These are phyloP conservation scores for Suillus americanus DNA, from an alignment of 768 basidiomycete genomes.

Conservation along the genomic window DNA sequence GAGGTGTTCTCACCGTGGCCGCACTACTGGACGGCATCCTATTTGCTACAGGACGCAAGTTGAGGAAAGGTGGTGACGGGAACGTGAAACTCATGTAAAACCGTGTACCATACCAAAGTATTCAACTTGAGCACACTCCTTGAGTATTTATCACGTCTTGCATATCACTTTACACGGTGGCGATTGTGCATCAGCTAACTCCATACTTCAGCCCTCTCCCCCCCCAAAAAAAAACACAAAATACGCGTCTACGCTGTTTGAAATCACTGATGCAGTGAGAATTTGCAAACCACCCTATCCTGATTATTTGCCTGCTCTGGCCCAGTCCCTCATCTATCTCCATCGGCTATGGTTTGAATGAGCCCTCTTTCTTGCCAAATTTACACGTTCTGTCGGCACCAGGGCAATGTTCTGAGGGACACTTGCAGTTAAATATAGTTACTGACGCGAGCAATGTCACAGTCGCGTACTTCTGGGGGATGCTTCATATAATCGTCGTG, in stretches of 20 bases:
- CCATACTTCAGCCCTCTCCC: not conserved
- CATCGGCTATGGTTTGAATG: slow-evolving; percentile 10
- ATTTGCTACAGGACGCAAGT: slow-evolving; percentile 73
- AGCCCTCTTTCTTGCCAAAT: slow-evolving; percentile 24
- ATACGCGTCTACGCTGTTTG: not conserved
- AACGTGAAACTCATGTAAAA: slow-evolving; percentile 32
- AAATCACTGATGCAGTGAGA: slow-evolving; percentile 20
- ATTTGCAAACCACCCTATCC: slow-evolving; percentile 18
- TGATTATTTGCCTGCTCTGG: slow-evolving; percentile 18
- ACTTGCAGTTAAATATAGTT: not conserved
- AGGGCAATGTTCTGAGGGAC: slow-evolving; percentile 17
- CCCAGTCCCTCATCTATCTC: slow-evolving; percentile 16
- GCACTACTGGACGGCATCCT: slow-evolving; percentile 84
- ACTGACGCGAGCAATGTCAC: not conserved
- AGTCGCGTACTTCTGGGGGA: slow-evolving; percentile 28
- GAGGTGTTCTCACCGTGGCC: slow-evolving; percentile 94
- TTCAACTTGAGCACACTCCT: slow-evolving; percentile 11
- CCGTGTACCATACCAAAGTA: slow-evolving; percentile 7
- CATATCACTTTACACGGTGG: not conserved
- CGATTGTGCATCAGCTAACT: no score
- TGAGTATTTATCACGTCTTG: slow-evolving; percentile 17
- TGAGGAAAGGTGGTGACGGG: slow-evolving; percentile 58
- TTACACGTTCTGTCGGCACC: slow-evolving; percentile 9
- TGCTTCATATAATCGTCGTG: slow-evolving; percentile 33
- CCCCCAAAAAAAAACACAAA: not conserved